Percentiles rank a stretch among this genome's conserved stretches.
Conservation (phyloP, 345 rosid species). For the Turritis glabra region DNA sequence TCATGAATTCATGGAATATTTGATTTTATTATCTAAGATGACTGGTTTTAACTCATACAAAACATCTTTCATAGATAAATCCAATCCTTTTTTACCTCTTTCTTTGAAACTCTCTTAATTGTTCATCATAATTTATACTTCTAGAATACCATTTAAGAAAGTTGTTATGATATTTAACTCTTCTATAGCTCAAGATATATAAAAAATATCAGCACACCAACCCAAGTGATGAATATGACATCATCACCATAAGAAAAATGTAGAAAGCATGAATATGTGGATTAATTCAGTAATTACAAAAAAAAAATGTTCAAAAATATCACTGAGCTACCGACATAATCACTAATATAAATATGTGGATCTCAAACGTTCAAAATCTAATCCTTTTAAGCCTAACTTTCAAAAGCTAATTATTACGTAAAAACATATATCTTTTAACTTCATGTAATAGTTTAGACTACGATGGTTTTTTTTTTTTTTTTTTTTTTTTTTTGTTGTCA, state of each 20-base stretch:
- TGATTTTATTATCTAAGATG: no score
- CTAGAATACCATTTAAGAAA: not conserved
- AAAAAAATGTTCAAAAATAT: not conserved
- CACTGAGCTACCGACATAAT: slow-evolving; percentile 22
- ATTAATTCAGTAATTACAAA: not conserved
- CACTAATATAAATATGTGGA: slow-evolving; percentile 19
- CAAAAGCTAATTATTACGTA: slow-evolving; percentile 13
- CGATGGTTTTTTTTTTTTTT: not conserved
- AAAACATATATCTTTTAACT: not conserved
- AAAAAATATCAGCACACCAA: not conserved
- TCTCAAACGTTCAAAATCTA: slow-evolving; percentile 12
- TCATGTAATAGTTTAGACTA: not conserved
- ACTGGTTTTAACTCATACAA: no score
- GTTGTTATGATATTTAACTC: not conserved
- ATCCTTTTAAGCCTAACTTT: slow-evolving; percentile 6
- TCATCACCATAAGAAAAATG: not conserved
- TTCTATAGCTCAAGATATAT: not conserved
- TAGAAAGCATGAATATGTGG: not conserved
- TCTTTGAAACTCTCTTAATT: no score
- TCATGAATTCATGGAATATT: no score
- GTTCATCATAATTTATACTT: no score
- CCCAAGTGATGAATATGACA: not conserved
- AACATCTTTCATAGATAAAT: no score
- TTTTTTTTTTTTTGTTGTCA: no score
- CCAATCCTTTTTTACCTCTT: no score